Conservation (phyloP, 2,329 filamentous ascomycete species). For the Amauroascus niger region DNA sequence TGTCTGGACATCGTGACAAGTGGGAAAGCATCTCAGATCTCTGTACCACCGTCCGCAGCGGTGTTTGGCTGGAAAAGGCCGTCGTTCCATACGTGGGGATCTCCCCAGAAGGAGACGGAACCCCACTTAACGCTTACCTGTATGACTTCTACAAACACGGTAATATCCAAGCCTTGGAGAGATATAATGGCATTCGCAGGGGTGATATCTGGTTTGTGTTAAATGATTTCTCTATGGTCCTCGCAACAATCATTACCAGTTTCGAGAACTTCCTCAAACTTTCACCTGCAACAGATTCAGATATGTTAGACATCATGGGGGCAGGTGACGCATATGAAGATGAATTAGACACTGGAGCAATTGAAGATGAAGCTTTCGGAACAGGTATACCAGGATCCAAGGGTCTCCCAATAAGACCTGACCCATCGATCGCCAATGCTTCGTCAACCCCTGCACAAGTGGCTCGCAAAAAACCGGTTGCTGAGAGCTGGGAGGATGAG, state of each 20-base stretch:
- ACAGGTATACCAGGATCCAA: background rate
- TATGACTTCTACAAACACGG: constrained; percentile 72
- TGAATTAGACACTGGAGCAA: constrained; percentile 15
- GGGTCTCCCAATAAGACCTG: background rate
- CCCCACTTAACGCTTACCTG: constrained; percentile 40
- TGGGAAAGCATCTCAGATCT: constrained; percentile 59
- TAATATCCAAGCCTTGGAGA: constrained; percentile 49
- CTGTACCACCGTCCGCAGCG: constrained; percentile 54
- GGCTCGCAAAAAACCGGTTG: constrained; percentile 13
- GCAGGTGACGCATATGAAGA: constrained; percentile 24
- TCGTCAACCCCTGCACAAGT: background rate
- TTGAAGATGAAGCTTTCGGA: constrained; percentile 1
- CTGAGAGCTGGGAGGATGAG: constrained; percentile 23
- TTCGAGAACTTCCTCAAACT: constrained; percentile 28
- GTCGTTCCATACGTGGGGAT: constrained; percentile 60
- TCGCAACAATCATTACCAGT: constrained; percentile 30
- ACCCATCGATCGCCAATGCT: background rate
- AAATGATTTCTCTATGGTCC: constrained; percentile 53
- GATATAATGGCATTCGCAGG: constrained; percentile 55
- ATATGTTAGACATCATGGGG: constrained; percentile 23
- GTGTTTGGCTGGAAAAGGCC: constrained; percentile 64
- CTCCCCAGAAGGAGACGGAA: constrained; percentile 43
- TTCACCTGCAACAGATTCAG: constrained; percentile 14
- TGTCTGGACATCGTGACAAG: constrained; percentile 57
- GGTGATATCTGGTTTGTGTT: constrained; percentile 64